These are phyloP conservation scores for Tetradesmus obliquus DNA, from an alignment of 139 green algal genomes.

Conservation along the genomic window DNA sequence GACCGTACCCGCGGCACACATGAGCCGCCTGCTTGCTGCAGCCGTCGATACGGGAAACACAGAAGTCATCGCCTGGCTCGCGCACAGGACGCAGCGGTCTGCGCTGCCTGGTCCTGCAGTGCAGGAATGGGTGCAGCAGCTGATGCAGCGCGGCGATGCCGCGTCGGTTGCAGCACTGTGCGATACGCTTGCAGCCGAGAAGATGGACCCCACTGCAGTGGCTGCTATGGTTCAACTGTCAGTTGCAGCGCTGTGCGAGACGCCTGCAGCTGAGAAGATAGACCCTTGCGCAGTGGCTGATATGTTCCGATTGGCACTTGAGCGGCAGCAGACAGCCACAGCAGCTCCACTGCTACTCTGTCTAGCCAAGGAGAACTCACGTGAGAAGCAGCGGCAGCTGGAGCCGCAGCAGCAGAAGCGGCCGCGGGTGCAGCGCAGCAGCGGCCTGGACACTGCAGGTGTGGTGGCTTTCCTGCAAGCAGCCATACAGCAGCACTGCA, in stretches of 20 bases:
- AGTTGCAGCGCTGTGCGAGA: background rate
- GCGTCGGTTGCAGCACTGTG: background rate
- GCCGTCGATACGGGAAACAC: too few relatives aligned
- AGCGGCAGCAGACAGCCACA: background rate
- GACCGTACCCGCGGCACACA: background rate
- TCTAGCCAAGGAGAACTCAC: background rate
- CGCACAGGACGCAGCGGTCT: background rate
- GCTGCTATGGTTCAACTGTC: background rate
- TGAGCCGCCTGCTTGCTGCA: background rate
- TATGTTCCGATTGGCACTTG: too few relatives aligned
- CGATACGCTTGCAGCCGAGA: background rate
- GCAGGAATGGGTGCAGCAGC: background rate
- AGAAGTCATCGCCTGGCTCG: too few relatives aligned
- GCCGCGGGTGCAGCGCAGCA: background rate
- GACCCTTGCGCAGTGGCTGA: too few relatives aligned
- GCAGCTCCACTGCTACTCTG: background rate
- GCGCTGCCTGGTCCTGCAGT: background rate
- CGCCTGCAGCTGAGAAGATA: background rate
- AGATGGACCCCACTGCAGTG: background rate
- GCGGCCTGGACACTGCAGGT: too few relatives aligned
- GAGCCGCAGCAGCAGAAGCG: too few relatives aligned
- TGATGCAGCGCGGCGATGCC: background rate
- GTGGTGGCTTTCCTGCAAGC: too few relatives aligned
- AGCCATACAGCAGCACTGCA: too few relatives aligned
- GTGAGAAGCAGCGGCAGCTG: too few relatives aligned